phyloP scores from a whole-genome alignment of 2,329 filamentous ascomycete genomes.

The Microdochium trichocladiopsis region DNA sequence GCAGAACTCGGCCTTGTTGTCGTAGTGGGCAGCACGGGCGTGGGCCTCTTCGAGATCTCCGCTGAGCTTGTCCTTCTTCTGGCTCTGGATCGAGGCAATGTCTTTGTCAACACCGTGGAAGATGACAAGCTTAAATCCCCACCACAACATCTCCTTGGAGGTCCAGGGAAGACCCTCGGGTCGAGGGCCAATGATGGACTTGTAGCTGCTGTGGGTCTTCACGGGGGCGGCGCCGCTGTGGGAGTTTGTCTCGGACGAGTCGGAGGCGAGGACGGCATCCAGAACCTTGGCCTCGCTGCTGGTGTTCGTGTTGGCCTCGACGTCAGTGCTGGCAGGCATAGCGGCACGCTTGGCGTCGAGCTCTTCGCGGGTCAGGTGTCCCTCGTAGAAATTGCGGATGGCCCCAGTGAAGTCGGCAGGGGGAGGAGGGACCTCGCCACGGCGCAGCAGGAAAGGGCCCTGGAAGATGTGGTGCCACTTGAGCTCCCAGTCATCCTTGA shows the following conservation, averaged over 20 bases:
- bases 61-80: constrained; percentile 35
- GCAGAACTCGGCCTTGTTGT: constrained; percentile 55
- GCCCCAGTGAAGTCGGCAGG: constrained; percentile 32
- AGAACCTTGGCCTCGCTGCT: constrained; percentile 8
- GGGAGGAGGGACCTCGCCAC: constrained; percentile 28
- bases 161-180: constrained; percentile 11
- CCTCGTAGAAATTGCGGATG: constrained; percentile 49
- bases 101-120: constrained; percentile 36
- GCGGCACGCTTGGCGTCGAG: constrained; percentile 33
- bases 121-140: constrained; percentile 12
- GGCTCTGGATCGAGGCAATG: constrained; percentile 26
- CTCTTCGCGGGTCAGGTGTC: constrained; percentile 46
- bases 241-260: constrained; percentile 4
- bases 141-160: constrained; percentile 23
- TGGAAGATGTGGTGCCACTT: constrained; percentile 44
- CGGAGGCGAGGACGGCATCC: constrained; percentile 3
- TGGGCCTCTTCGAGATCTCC: constrained; percentile 48
- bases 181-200: constrained; percentile 12
- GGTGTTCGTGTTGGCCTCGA: constrained; percentile 11
- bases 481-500: constrained; percentile 55
- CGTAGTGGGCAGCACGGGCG: constrained; percentile 49
- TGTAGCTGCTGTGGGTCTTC: constrained; percentile 1
- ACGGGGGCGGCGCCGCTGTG: background rate
- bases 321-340: constrained; percentile 11
- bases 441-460: constrained; percentile 44